phyloP scores from a whole-genome alignment of 2,329 filamentous ascomycete genomes.

The Ophiostoma quercus region DNA sequence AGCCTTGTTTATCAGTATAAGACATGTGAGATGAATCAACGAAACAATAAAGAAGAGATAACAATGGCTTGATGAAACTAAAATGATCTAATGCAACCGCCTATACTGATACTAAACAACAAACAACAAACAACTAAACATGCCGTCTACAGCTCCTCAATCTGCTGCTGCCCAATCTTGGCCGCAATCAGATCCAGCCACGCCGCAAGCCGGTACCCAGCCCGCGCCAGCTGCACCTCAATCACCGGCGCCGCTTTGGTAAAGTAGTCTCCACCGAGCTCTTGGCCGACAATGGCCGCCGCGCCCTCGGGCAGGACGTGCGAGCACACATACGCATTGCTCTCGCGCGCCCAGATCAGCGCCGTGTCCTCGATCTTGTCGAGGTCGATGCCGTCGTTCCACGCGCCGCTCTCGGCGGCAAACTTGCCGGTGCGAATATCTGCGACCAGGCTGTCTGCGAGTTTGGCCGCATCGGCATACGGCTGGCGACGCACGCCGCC shows the following conservation, averaged over 20 bases:
- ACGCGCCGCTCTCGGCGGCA: slow-evolving; percentile 43
- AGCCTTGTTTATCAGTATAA: too few species aligned
- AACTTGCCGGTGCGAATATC: slow-evolving; percentile 56
- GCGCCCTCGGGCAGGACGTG: slow-evolving; percentile 60
- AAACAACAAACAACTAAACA: too few species aligned
- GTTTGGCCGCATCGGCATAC: slow-evolving; percentile 47
- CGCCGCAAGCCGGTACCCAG: slow-evolving; percentile 61
- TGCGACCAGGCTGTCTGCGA: too few species aligned
- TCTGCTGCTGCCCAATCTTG: slow-evolving; percentile 30
- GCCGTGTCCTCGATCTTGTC: slow-evolving; percentile 51
- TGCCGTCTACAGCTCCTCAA: not conserved
- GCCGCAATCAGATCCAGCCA: slow-evolving; percentile 61
- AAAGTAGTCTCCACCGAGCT: slow-evolving; percentile 57
- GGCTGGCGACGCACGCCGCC: slow-evolving; percentile 51
- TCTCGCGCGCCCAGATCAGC: slow-evolving; percentile 59
- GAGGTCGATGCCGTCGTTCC: slow-evolving; percentile 54
- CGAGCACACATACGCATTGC: slow-evolving; percentile 57
- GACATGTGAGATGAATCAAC: too few species aligned
- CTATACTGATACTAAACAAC: too few species aligned
- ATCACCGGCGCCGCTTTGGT: slow-evolving; percentile 58
- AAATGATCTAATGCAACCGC: too few species aligned
- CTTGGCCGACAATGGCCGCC: slow-evolving; percentile 52
- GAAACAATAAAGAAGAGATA: too few species aligned
- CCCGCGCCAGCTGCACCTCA: slow-evolving; percentile 61
- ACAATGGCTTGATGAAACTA: too few species aligned